phyloP scores from a whole-genome alignment of 176 grass and related monocot genomes.

The Carex kokanica region DNA sequence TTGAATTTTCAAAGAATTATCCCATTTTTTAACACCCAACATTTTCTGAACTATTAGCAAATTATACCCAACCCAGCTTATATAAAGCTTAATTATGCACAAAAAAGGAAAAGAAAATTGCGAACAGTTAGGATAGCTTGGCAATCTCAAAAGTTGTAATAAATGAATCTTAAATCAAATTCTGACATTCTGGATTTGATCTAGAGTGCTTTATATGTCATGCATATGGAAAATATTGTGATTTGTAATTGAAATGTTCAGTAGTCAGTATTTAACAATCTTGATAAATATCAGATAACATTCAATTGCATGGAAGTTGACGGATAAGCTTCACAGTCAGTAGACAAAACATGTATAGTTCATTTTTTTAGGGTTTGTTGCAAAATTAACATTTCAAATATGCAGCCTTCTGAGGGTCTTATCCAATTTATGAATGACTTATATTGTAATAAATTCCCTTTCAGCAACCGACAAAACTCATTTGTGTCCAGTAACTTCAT shows the following conservation, averaged over 20 bases:
- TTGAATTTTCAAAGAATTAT: not conserved
- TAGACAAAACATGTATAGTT: not conserved
- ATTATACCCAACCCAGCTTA: not conserved
- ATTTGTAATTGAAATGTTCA: constrained; percentile 9
- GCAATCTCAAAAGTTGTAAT: not conserved
- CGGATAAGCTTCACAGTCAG: not conserved
- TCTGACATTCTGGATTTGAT: not conserved
- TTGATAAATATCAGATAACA: not conserved
- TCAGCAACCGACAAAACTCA: not conserved
- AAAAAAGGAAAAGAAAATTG: not conserved
- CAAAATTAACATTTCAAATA: not conserved
- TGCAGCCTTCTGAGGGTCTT: not conserved
- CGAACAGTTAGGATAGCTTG: not conserved
- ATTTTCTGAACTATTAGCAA: not conserved
- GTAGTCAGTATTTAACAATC: not conserved
- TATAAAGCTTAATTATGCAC: not conserved
- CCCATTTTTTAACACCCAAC: not conserved
- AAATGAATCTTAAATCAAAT: not conserved
- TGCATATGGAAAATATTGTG: not conserved
- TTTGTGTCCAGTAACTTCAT: not conserved
- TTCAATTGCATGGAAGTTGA: not conserved
- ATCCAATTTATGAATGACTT: not conserved
- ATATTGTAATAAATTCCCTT: not conserved
- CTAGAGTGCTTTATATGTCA: not conserved
- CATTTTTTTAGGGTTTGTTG: not conserved